Evolutionary conservation across 1,139 yeast species (phyloP).

Genomic region (Saccharomyces hybrid): DNA sequence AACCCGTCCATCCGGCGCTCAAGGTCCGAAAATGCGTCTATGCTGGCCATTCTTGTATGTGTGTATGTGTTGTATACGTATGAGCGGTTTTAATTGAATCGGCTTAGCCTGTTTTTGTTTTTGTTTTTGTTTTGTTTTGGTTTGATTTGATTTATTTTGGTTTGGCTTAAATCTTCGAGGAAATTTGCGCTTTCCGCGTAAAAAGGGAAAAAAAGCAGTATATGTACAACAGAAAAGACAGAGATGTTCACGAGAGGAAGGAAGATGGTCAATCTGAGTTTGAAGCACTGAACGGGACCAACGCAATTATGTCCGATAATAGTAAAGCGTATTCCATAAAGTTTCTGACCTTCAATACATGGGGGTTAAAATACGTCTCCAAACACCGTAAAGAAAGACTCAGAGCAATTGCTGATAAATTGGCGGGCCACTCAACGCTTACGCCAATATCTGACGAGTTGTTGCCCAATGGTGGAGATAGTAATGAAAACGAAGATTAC

Average conservation of each 20-base stretch:
- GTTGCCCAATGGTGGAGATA: conserved; percentile 7
- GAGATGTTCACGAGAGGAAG: not conserved
- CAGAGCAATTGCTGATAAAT: conserved; percentile 61
- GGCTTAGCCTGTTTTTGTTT: not conserved
- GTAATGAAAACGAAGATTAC: conserved; percentile 41
- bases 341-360: conserved; percentile 63
- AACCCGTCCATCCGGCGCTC: conserved; percentile 1
- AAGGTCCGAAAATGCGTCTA: not conserved
- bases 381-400: conserved; percentile 59
- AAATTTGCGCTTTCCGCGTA: not conserved
- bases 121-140: not conserved
- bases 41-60: not conserved
- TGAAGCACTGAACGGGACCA: not conserved
- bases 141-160: not conserved
- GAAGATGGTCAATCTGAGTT: not conserved
- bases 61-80: not conserved
- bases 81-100: not conserved
- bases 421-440: conserved; percentile 37
- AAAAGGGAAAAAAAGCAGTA: not conserved
- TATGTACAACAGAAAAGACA: not conserved
- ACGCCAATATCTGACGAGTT: conserved; percentile 7
- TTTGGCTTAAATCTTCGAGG: not conserved
- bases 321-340: conserved; percentile 28
- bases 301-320: not conserved
- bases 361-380: conserved; percentile 88